These are phyloP conservation scores for Ganoderma resinaceum DNA, from an alignment of 1,284 basidiomycete genomes.

Conservation along the genomic window DNA sequence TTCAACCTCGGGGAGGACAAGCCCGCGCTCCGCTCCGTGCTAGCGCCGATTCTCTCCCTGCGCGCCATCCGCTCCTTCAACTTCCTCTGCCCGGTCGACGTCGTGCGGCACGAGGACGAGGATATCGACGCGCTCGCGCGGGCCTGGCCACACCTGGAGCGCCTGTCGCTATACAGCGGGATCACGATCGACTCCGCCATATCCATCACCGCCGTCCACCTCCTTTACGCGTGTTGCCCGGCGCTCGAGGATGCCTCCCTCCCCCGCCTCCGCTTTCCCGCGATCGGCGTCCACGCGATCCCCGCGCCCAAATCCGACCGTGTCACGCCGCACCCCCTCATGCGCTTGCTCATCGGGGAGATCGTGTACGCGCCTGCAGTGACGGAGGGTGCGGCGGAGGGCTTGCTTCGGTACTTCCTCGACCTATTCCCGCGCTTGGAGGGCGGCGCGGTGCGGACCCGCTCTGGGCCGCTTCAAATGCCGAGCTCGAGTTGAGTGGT, in stretches of 20 bases:
- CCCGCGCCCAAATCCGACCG: neutral
- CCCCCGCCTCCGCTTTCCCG: neutral
- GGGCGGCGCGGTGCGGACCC: neutral
- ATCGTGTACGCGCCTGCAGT: neutral
- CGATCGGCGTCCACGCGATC: neutral
- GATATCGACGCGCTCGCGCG: neutral
- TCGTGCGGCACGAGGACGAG: neutral
- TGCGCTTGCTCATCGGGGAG: neutral
- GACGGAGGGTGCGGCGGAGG: neutral
- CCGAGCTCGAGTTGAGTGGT: neutral
- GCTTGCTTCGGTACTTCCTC: neutral
- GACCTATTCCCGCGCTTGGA: neutral
- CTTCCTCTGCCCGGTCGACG: neutral
- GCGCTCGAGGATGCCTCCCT: neutral
- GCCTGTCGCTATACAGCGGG: neutral
- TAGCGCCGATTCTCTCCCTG: neutral
- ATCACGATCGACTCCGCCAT: neutral
- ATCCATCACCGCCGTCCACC: neutral
- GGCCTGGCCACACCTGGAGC: neutral
- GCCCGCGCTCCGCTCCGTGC: neutral
- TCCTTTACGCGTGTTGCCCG: neutral
- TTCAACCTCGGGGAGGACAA: neutral
- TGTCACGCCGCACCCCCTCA: neutral
- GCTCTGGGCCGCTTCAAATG: neutral
- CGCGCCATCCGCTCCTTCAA: neutral